Conservation (phyloP, 1,284 basidiomycete species). For the Hemileia vastatrix region DNA sequence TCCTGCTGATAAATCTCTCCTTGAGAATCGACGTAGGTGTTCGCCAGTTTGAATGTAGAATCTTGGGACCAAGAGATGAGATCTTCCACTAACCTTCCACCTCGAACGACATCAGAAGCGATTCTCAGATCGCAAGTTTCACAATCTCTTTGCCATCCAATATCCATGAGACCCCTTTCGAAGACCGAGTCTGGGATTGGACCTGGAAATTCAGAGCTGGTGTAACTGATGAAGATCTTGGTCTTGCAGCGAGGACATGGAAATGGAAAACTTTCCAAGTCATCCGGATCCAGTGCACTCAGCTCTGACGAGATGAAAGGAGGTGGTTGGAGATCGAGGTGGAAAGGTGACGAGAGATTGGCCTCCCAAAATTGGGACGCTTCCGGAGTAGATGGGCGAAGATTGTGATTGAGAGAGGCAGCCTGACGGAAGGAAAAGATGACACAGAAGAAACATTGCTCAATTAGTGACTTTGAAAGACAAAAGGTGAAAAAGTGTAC, state of each 20-base stretch:
- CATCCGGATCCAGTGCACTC: too few species aligned
- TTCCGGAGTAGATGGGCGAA: too few species aligned
- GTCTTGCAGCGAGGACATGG: not conserved
- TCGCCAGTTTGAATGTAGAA: not conserved
- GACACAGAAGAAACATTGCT: too few species aligned
- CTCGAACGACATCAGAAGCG: not conserved
- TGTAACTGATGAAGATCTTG: slow-evolving; percentile 5
- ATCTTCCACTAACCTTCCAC: not conserved
- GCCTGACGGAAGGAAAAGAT: too few species aligned
- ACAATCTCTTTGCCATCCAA: not conserved
- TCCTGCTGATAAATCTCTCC: not conserved
- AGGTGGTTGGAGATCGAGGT: too few species aligned
- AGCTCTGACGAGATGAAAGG: too few species aligned
- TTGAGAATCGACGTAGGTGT: not conserved
- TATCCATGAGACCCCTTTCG: not conserved
- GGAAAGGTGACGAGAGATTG: too few species aligned
- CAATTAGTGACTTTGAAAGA: too few species aligned
- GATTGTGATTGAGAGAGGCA: too few species aligned
- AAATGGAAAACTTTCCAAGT: too few species aligned
- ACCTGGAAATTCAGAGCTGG: not conserved
- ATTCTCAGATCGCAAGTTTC: not conserved
- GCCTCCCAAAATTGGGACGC: too few species aligned
- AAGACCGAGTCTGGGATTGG: not conserved
- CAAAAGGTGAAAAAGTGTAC: too few species aligned
- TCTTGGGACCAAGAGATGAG: not conserved